Evolutionary conservation across 2,329 filamentous ascomycete species (phyloP).

Genomic region (Cladophialophora carrionii): DNA sequence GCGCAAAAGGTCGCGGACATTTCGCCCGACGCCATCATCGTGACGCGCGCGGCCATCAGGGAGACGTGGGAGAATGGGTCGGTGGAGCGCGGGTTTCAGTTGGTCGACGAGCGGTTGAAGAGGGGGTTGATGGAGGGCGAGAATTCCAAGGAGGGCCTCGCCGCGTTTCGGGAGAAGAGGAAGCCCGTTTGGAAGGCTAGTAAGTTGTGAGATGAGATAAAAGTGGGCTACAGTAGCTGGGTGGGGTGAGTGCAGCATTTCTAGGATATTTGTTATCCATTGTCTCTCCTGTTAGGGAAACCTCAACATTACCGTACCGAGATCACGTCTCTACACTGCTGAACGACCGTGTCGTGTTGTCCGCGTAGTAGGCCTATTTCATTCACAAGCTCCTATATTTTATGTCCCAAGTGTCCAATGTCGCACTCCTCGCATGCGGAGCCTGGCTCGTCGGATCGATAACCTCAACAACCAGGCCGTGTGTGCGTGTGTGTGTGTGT

Average conservation of each 20-base stretch:
- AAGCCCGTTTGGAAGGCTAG: conserved; percentile 66
- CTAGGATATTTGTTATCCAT: background rate
- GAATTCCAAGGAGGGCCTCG: conserved; percentile 74
- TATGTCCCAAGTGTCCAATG: background rate
- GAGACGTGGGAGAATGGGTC: conserved; percentile 72
- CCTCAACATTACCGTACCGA: background rate
- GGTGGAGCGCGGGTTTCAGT: conserved; percentile 64
- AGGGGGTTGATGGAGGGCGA: conserved; percentile 46
- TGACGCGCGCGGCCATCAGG: conserved; percentile 71
- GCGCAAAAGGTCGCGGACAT: conserved; percentile 66
- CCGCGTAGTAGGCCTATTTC: background rate
- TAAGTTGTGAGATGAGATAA: conserved; percentile 45
- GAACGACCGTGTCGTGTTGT: background rate
- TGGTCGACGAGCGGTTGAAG: conserved; percentile 40
- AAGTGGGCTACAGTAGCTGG: background rate
- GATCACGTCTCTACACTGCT: background rate
- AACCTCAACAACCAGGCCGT: no score
- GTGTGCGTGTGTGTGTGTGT: no score
- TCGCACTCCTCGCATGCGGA: background rate
- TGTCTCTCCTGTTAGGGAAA: background rate
- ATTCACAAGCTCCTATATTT: background rate
- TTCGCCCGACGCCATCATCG: conserved; percentile 75
- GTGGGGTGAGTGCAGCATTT: background rate
- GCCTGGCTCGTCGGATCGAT: background rate
- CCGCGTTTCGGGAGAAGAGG: conserved; percentile 76